Evolutionary conservation across 2,329 filamentous ascomycete species (phyloP), one percentile per base, ranked within the genome.

Genomic region (Daldinia eschscholtzii): DNA sequence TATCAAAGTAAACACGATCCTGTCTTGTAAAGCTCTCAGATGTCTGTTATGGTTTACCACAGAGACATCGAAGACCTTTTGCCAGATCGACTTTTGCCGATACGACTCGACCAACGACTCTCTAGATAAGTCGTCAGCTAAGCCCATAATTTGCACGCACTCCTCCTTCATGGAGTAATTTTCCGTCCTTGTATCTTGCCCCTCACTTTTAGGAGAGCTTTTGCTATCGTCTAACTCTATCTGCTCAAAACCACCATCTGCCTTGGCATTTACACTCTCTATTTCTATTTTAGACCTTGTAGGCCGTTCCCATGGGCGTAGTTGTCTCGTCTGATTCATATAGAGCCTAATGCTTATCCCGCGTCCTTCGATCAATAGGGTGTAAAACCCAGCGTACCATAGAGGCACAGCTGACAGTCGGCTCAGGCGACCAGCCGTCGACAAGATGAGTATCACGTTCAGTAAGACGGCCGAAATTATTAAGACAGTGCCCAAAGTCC

Each of bases 291-390:
- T 52, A 53, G 28, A 1, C 12, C 13, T 39, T 18, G 61, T 57
- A 35, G 57, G 64, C 61, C 77, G 72, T 67, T 84, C 82, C 82
- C 82, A 84, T 0, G 81, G 80, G 2, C 79, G 73, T 4, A 82
- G 64, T 39, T 80, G 77, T 9, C 82, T 78, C 53, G 67, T 72
- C 7, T 76, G 70, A 15, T 73, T 68, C 10, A 76, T 67, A 61
- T 81, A 75, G 7, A 83, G 65, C 15, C 79, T 64, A 5, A 82
- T 35, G 52, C 81, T 83, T 2, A 84, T 73, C 6, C 80, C 78
- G 50, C 79, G 78, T 44, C 76, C 70, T n/a, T 79, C 76, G 15
- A 81, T 78, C 33, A 81, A 65, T 12, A 81, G 64, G 18, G 77
- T 74, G 0, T 77, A 72, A 57, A 81, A 67, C 4, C 80, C 80